phyloP scores from a whole-genome alignment of 768 basidiomycete genomes.

The Boletus subparvulus region DNA sequence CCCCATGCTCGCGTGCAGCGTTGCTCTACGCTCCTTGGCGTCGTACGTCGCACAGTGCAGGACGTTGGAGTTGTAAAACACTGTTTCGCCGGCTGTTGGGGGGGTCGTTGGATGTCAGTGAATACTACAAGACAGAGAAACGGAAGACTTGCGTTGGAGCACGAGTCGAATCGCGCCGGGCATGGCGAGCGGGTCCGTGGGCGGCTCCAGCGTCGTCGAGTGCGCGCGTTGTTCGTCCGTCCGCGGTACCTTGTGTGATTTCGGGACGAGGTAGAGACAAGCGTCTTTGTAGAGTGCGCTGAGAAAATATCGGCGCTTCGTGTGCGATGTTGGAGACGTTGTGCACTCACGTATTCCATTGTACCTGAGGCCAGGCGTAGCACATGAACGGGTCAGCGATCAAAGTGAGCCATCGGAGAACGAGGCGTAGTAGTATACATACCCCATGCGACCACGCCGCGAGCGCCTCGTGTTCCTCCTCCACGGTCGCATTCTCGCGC shows the following conservation, averaged over 20 bases:
- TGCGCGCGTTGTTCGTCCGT: slow-evolving; percentile 56
- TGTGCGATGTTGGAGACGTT: background rate
- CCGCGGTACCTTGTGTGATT: slow-evolving; percentile 58
- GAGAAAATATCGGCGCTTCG: background rate
- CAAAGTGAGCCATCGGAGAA: background rate
- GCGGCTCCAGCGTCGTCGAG: slow-evolving; percentile 52
- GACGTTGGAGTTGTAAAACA: slow-evolving; percentile 81
- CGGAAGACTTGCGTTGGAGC: slow-evolving; percentile 48
- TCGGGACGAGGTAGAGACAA: slow-evolving; percentile 71
- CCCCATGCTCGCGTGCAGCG: slow-evolving; percentile 70
- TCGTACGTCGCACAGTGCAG: slow-evolving; percentile 72
- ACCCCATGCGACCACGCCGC: slow-evolving; percentile 65
- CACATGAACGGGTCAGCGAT: background rate
- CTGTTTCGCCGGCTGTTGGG: slow-evolving; percentile 61
- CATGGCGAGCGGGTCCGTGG: slow-evolving; percentile 63
- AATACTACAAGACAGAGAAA: background rate
- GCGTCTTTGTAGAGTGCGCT: slow-evolving; percentile 68
- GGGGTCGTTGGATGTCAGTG: background rate
- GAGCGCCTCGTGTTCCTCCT: slow-evolving; percentile 61
- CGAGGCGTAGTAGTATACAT: background rate
- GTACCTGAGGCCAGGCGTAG: slow-evolving; percentile 45
- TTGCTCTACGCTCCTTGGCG: slow-evolving; percentile 49
- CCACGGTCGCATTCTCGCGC: slow-evolving; percentile 50
- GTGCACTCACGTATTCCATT: slow-evolving; percentile 74
- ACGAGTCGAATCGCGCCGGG: slow-evolving; percentile 59